Evolutionary conservation across 2,329 filamentous ascomycete species (phyloP).

Genomic region (Paraconiothyrium brasiliense): DNA sequence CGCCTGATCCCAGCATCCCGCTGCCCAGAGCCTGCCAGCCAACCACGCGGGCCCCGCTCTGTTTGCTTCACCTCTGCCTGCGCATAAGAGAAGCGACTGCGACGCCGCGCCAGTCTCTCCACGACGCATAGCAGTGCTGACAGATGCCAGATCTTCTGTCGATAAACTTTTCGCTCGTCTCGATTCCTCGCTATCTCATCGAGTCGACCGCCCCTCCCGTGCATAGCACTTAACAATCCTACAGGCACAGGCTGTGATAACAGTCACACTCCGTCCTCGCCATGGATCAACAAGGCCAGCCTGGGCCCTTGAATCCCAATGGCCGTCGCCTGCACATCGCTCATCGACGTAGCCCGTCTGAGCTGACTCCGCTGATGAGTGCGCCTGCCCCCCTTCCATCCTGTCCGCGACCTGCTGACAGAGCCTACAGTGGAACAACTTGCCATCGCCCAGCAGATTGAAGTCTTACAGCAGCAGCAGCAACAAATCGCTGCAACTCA

Average conservation of each 20-base stretch:
- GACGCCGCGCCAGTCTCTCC: conserved; percentile 1
- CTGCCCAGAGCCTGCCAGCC: conserved; percentile 26
- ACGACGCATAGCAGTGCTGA: conserved; percentile 27
- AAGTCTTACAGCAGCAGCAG: conserved; percentile 95
- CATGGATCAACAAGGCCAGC: conserved; percentile 63
- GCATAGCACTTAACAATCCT: conserved; percentile 31
- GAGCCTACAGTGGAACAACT: conserved; percentile 84
- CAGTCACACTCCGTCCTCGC: conserved; percentile 33
- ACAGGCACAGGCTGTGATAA: conserved; percentile 35
- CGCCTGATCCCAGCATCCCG: conserved; percentile 38
- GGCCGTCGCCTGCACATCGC: conserved; percentile 96
- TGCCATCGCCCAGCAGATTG: conserved; percentile 97
- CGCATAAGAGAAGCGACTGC: conserved; percentile 10
- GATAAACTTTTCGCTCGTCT: conserved; percentile 32
- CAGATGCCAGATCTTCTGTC: conserved; percentile 34
- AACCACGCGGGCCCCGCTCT: conserved; percentile 1
- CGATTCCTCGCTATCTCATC: conserved; percentile 28
- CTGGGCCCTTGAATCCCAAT: conserved; percentile 69
- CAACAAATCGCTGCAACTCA: conserved; percentile 96
- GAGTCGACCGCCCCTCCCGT: conserved; percentile 34
- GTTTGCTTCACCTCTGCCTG: conserved; percentile 11
- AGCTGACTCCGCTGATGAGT: conserved; percentile 97
- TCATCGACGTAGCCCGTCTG: conserved; percentile 94
- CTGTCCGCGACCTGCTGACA: conserved; percentile 33
- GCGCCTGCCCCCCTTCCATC: conserved; percentile 61